A percentile compares a stretch with the other conserved stretches of the same genome.
Evolutionary conservation across 139 green algal genomes (phyloP).

Genomic region (Chlorella sp.): DNA sequence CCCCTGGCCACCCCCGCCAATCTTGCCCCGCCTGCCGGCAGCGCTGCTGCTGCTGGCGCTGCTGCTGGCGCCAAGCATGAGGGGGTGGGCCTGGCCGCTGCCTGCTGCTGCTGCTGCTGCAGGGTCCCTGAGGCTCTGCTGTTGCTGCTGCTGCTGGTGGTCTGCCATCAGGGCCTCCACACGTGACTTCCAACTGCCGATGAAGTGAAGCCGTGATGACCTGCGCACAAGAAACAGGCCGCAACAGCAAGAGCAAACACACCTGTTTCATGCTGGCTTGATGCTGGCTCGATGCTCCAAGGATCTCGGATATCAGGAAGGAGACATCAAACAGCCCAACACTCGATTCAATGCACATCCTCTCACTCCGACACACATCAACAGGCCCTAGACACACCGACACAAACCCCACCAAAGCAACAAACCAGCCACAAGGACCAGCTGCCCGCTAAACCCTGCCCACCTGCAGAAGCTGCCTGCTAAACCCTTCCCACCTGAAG

Average conservation of each 20-base stretch:
- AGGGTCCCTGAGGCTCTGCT: conserved; percentile 6
- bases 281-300: too few relatives aligned
- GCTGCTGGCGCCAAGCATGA: neutral
- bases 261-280: too few relatives aligned
- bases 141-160: conserved; percentile 1
- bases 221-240: too few relatives aligned
- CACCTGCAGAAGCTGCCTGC: neutral
- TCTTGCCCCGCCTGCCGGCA: neutral
- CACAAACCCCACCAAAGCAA: neutral
- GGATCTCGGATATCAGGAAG: too few relatives aligned
- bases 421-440: too few relatives aligned
- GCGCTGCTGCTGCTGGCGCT: neutral
- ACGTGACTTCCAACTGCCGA: conserved; percentile 75
- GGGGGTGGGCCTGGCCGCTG: neutral
- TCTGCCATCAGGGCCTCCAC: conserved; percentile 62
- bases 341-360: neutral
- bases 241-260: too few relatives aligned
- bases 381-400: neutral
- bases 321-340: neutral
- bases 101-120: neutral
- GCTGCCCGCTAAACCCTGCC: neutral
- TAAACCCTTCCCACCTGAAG: neutral
- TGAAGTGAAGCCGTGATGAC: conserved; percentile 72
- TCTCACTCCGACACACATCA: neutral
- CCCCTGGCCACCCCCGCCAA: neutral